A percentile compares a stretch with the other conserved stretches of the same genome.
Conservation (phyloP, 2,329 filamentous ascomycete genomes). For the Epicoccum nigrum region DNA sequence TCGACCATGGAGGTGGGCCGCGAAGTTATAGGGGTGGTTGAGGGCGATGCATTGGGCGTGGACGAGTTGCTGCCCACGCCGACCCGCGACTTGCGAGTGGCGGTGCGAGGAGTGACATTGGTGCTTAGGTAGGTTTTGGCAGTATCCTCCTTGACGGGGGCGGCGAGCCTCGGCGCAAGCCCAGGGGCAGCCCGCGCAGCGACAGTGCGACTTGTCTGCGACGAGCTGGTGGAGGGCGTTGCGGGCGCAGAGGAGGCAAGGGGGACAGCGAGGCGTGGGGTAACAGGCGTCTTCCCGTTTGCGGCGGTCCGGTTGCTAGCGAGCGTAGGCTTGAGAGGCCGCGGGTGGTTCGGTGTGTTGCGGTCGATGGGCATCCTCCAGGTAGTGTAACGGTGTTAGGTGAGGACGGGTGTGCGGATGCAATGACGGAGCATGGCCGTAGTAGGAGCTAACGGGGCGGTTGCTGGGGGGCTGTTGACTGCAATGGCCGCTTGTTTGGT, state of each 20-base stretch:
- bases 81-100: conserved; percentile 69
- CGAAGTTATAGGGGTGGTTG: conserved; percentile 43
- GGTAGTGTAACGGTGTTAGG: conserved; percentile 19
- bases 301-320: conserved; percentile 61
- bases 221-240: conserved; percentile 26
- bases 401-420: conserved; percentile 23
- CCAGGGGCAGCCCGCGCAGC: conserved; percentile 35
- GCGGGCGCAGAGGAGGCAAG: conserved; percentile 51
- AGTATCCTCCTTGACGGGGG: conserved; percentile 56
- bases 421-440: conserved; percentile 39
- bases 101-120: conserved; percentile 81
- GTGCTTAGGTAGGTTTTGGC: conserved; percentile 63
- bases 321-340: conserved; percentile 72
- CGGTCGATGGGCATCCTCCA: conserved; percentile 49
- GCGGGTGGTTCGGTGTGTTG: conserved; percentile 57
- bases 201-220: conserved; percentile 35
- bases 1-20: conserved; percentile 44
- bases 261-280: conserved; percentile 65
- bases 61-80: conserved; percentile 68
- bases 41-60: conserved; percentile 69
- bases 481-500: conserved; percentile 26
- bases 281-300: conserved; percentile 58
- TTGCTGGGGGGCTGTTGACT: conserved; percentile 30
- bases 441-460: conserved; percentile 30
- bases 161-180: conserved; percentile 39